Conservation (phyloP, 2,329 filamentous ascomycete genomes). For the Cryoendolithus antarcticus region DNA sequence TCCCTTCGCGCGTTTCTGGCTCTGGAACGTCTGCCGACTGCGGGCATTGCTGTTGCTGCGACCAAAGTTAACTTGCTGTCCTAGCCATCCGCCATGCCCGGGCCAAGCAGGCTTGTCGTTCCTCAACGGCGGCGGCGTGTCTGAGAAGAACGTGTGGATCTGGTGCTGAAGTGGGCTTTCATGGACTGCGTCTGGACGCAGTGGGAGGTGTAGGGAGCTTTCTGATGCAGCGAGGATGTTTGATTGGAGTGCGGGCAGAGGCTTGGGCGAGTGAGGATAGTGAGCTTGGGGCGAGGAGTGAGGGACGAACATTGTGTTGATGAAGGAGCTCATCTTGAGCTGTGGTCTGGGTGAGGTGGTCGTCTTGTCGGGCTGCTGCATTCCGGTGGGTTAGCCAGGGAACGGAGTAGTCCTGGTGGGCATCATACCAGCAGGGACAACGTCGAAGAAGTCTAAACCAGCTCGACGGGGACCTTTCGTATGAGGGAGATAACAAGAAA, state of each 20-base stretch:
- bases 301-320: conserved; percentile 64
- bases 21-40: conserved; percentile 81
- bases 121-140: background rate
- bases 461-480: background rate
- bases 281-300: conserved; percentile 21
- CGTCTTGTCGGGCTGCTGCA: too few relatives aligned
- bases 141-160: conserved; percentile 16
- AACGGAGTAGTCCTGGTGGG: too few relatives aligned
- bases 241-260: conserved; percentile 32
- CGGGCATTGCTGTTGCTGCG: conserved; percentile 42
- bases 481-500: background rate
- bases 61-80: conserved; percentile 2
- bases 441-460: too few relatives aligned
- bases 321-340: conserved; percentile 58
- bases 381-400: too few relatives aligned
- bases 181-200: conserved; percentile 19
- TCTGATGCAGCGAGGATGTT: conserved; percentile 30
- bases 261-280: conserved; percentile 21
- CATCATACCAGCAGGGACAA: too few relatives aligned
- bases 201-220: conserved; percentile 24
- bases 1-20: conserved; percentile 70
- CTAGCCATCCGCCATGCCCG: too few relatives aligned
- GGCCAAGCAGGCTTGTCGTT: too few relatives aligned
- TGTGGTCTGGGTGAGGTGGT: background rate
- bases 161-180: conserved; percentile 22